These are phyloP conservation scores for Aspergillus luchuensis DNA, from an alignment of 2,329 filamentous ascomycete genomes.

Conservation along the genomic window DNA sequence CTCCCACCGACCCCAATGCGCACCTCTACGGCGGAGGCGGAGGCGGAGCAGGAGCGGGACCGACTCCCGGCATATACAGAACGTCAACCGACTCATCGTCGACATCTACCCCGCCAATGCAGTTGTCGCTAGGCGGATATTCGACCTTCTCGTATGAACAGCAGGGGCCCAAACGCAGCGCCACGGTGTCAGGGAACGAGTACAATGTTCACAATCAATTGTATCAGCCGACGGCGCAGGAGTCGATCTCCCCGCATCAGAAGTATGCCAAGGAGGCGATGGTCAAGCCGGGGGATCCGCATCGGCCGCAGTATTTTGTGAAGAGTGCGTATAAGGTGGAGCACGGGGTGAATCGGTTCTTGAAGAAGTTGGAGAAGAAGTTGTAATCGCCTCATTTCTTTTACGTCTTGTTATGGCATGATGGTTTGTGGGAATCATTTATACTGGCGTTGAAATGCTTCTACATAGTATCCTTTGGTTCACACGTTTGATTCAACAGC, in stretches of 20 bases:
- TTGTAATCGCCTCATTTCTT: constrained; percentile 19
- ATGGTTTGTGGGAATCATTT: too few species aligned
- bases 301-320: constrained; percentile 41
- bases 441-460: too few species aligned
- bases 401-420: too few species aligned
- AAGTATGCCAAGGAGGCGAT: constrained; percentile 37
- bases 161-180: constrained; percentile 22
- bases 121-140: constrained; percentile 39
- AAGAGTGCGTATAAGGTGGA: constrained; percentile 43
- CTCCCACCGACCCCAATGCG: constrained; percentile 38
- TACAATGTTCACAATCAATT: constrained; percentile 51
- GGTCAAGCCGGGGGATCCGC: constrained; percentile 35
- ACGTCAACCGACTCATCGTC: constrained; percentile 8
- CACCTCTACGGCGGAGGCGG: constrained; percentile 31
- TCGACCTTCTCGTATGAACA: constrained; percentile 48
- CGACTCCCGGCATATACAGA: background rate
- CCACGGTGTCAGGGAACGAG: constrained; percentile 28
- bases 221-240: constrained; percentile 49
- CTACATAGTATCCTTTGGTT: too few species aligned
- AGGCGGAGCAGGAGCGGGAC: too few species aligned
- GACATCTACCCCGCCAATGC: constrained; percentile 26
- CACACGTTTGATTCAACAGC: too few species aligned
- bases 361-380: constrained; percentile 50
- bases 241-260: constrained; percentile 41
- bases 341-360: constrained; percentile 46